A percentile compares a stretch with the other conserved stretches of the same genome.
Conservation (phyloP, 306 rosid species). For the Urtica urens region DNA sequence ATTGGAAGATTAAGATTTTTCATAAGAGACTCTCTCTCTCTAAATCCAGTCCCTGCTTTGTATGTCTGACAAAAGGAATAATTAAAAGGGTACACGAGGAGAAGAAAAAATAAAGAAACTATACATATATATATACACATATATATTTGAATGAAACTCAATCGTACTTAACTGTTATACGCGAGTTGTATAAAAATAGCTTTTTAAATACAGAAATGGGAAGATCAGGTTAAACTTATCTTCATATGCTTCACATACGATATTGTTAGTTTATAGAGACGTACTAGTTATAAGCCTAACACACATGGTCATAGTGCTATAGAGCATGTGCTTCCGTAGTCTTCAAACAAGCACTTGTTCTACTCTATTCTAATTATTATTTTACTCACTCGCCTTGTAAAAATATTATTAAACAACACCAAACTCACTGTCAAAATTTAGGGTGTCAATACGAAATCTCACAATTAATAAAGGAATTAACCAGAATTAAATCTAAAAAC, state of each 20-base stretch:
- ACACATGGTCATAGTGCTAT: conserved; percentile 14
- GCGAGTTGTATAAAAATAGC: not conserved
- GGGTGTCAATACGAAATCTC: no score
- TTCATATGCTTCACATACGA: no score
- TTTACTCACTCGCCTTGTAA: not conserved
- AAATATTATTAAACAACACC: not conserved
- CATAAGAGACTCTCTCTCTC: conserved; percentile 2
- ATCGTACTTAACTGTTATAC: conserved; percentile 3
- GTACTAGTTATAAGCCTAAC: conserved; percentile 6
- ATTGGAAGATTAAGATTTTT: conserved; percentile 1
- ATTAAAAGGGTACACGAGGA: conserved; percentile 24
- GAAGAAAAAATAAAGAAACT: conserved; percentile 4
- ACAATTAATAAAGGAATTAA: no score
- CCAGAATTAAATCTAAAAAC: no score
- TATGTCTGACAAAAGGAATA: conserved; percentile 21
- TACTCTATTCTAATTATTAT: not conserved
- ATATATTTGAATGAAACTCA: conserved; percentile 5
- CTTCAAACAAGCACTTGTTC: conserved; percentile 18
- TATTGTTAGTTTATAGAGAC: not conserved
- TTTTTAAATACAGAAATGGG: conserved; percentile 7
- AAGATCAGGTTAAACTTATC: conserved; percentile 11
- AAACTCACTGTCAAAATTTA: no score
- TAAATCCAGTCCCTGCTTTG: conserved; percentile 11
- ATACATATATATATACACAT: no score
- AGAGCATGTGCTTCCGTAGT: conserved; percentile 26